phyloP scores from a whole-genome alignment of 2,329 filamentous ascomycete genomes.

The Neonectria faginata region DNA sequence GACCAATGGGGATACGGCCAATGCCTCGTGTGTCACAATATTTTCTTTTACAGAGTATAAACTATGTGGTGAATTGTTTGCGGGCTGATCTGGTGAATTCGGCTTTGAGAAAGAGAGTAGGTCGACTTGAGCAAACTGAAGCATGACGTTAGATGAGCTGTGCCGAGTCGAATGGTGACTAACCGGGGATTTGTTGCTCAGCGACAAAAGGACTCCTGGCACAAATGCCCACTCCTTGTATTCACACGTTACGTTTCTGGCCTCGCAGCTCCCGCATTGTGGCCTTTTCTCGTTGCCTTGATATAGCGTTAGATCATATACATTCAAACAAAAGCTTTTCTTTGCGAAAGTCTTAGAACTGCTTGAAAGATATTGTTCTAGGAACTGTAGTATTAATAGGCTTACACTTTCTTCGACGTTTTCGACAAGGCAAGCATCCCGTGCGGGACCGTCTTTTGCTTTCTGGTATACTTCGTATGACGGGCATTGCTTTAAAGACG shows the following conservation, averaged over 20 bases:
- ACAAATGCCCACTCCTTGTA: background rate
- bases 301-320: background rate
- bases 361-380: background rate
- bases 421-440: constrained; percentile 30
- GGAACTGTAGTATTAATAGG: background rate
- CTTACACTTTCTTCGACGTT: constrained; percentile 33
- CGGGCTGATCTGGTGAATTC: background rate
- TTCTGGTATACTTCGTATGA: background rate
- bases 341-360: background rate
- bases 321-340: background rate
- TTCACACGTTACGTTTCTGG: background rate
- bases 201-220: background rate
- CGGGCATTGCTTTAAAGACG: background rate
- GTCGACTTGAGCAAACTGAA: background rate
- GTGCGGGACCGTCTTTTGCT: background rate
- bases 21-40: background rate
- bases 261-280: background rate
- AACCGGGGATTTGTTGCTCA: background rate
- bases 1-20: background rate
- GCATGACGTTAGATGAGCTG: background rate
- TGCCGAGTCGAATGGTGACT: background rate
- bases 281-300: background rate
- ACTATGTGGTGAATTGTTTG: background rate
- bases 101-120: background rate
- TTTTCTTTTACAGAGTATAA: background rate